Evolutionary conservation across 768 basidiomycete species (phyloP).

Genomic region (Imleria badia): DNA sequence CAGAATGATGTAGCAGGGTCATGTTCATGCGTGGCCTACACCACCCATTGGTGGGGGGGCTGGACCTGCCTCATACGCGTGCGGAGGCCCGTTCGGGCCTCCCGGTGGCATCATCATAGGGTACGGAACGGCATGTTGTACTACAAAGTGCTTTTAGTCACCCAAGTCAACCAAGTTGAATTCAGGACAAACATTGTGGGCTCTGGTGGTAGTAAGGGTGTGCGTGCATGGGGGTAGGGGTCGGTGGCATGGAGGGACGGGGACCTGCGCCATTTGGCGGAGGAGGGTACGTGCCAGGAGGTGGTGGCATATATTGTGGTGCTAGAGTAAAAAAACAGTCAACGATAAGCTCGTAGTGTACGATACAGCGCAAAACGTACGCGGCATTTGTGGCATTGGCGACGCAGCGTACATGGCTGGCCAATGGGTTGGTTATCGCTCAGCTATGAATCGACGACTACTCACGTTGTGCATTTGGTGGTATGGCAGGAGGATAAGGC

Average conservation of each 20-base stretch:
- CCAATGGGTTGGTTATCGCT: slow-evolving; percentile 6
- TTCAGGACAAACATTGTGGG: slow-evolving; percentile 65
- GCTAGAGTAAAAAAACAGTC: slow-evolving; percentile 36
- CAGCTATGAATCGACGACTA: background rate
- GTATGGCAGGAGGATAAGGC: slow-evolving; percentile 79
- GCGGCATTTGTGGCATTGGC: slow-evolving; percentile 85
- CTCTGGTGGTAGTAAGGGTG: slow-evolving; percentile 90
- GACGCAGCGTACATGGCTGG: slow-evolving; percentile 80
- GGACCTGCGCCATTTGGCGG: slow-evolving; percentile 78
- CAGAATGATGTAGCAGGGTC: slow-evolving; percentile 12
- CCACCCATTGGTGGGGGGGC: slow-evolving; percentile 78
- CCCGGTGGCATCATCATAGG: slow-evolving; percentile 88
- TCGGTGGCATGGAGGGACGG: slow-evolving; percentile 89
- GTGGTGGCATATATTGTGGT: slow-evolving; percentile 78
- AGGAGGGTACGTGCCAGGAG: slow-evolving; percentile 73
- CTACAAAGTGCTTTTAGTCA: slow-evolving; percentile 43
- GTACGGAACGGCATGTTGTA: slow-evolving; percentile 84
- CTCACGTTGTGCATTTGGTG: slow-evolving; percentile 62
- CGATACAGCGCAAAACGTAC: slow-evolving; percentile 44
- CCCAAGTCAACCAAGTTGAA: slow-evolving; percentile 14
- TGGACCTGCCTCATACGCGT: slow-evolving; percentile 71
- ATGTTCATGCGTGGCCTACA: slow-evolving; percentile 53
- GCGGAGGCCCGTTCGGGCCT: slow-evolving; percentile 59
- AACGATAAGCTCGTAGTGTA: background rate
- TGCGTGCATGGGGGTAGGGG: slow-evolving; percentile 83